Evolutionary conservation across 2,329 filamentous ascomycete genomes (phyloP).

Genomic region (Xenosphaeropsis pyriputrescens): DNA sequence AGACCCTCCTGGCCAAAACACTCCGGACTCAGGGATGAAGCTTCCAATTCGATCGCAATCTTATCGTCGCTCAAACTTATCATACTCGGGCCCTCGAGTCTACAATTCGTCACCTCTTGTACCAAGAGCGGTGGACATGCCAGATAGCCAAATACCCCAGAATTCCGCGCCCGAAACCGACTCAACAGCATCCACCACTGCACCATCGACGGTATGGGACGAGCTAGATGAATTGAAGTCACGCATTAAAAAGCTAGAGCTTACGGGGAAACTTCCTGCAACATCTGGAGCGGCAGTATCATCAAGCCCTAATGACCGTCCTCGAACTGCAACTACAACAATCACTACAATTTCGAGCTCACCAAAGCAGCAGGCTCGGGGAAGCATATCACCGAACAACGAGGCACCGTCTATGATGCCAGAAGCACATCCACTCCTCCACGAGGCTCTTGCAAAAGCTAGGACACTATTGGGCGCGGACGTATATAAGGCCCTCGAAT

Average conservation of each 20-base stretch:
- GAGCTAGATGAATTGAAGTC: conserved; percentile 93
- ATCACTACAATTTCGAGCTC: conserved; percentile 84
- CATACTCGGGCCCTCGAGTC: conserved; percentile 15
- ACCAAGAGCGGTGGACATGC: conserved; percentile 25
- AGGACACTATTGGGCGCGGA: conserved; percentile 54
- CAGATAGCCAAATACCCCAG: conserved; percentile 27
- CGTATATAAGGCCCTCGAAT: conserved; percentile 67
- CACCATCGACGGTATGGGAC: conserved; percentile 92
- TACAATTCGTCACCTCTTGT: conserved; percentile 45
- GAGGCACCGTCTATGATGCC: conserved; percentile 24
- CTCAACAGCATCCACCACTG: conserved; percentile 76
- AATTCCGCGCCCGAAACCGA: conserved; percentile 52
- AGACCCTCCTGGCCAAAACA: not conserved
- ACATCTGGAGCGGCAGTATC: conserved; percentile 72
- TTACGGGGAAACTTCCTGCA: conserved; percentile 75
- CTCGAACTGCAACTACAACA: conserved; percentile 80
- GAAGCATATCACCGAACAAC: conserved; percentile 28
- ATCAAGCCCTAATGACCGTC: conserved; percentile 49
- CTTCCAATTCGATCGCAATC: conserved; percentile 10
- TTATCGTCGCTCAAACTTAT: conserved; percentile 18
- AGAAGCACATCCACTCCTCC: conserved; percentile 63
- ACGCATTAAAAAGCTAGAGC: conserved; percentile 75
- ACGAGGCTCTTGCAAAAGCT: conserved; percentile 67
- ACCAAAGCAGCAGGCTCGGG: conserved; percentile 55
- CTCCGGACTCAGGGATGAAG: conserved; percentile 7